Percentiles rank a stretch among this genome's conserved stretches.
Conservation (phyloP, 2,329 filamentous ascomycete species). For the Dendryphion nanum region DNA sequence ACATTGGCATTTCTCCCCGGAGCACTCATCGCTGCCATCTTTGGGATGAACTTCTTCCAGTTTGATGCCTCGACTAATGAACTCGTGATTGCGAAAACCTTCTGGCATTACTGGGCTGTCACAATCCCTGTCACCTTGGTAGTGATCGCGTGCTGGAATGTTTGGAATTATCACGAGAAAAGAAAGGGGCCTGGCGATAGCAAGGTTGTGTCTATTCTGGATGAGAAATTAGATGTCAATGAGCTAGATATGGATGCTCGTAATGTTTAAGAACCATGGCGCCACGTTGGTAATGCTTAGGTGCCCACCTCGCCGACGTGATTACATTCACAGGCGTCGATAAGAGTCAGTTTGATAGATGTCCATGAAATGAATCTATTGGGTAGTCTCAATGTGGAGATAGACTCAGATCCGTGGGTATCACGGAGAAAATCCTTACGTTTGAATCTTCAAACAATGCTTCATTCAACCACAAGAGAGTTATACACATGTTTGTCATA, state of each 20-base stretch:
- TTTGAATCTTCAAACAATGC: too few species aligned
- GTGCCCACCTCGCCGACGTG: too few species aligned
- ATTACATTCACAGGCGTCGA: too few species aligned
- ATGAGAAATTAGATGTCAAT: neutral
- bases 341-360: too few species aligned
- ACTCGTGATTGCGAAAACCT: slow-evolving; percentile 1
- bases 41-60: slow-evolving; percentile 11
- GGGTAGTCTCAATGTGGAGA: too few species aligned
- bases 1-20: slow-evolving; percentile 9
- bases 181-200: neutral
- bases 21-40: slow-evolving; percentile 5
- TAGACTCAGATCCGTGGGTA: too few species aligned
- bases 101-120: slow-evolving; percentile 10
- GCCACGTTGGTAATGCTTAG: too few species aligned
- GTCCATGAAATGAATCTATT: too few species aligned
- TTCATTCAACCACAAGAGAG: too few species aligned
- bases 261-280: too few species aligned
- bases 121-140: slow-evolving; percentile 6
- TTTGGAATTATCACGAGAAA: neutral
- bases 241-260: neutral
- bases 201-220: neutral
- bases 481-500: too few species aligned
- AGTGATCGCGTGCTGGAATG: neutral
- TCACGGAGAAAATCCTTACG: too few species aligned
- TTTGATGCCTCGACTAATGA: slow-evolving; percentile 2